Conservation (phyloP, 2,329 filamentous ascomycete genomes). For the Scedosporium minutisporum region DNA sequence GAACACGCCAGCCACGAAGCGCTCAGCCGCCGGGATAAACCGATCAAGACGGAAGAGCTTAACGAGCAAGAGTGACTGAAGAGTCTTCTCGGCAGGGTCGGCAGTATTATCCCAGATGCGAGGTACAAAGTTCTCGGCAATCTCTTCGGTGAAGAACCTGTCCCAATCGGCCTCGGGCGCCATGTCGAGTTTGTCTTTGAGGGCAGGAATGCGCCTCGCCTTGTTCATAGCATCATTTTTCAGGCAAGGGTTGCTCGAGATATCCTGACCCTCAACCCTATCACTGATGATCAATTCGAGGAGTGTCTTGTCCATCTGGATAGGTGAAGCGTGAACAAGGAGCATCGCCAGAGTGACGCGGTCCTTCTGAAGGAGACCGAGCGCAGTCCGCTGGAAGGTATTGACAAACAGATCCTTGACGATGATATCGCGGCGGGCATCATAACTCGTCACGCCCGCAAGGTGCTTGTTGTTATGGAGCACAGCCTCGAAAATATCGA, state of each 20-base stretch:
- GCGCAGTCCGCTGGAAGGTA: constrained; percentile 85
- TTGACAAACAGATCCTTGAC: constrained; percentile 85
- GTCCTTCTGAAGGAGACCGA: constrained; percentile 87
- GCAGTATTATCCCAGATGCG: constrained; percentile 57
- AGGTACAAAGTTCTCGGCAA: constrained; percentile 78
- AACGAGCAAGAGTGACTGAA: constrained; percentile 78
- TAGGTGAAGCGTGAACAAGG: constrained; percentile 89
- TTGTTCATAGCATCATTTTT: constrained; percentile 60
- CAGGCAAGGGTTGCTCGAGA: constrained; percentile 57
- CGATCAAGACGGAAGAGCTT: constrained; percentile 94
- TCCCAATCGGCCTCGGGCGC: constrained; percentile 62
- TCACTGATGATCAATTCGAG: constrained; percentile 82
- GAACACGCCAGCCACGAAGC: constrained; percentile 81
- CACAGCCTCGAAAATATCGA: constrained; percentile 93
- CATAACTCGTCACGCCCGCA: constrained; percentile 61
- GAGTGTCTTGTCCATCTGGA: constrained; percentile 83
- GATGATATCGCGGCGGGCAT: constrained; percentile 77
- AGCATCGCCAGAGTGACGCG: constrained; percentile 90
- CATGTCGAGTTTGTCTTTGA: constrained; percentile 63
- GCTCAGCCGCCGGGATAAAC: constrained; percentile 85
- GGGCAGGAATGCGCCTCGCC: constrained; percentile 57
- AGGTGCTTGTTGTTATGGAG: constrained; percentile 71
- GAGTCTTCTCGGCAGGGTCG: constrained; percentile 61
- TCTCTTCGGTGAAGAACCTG: constrained; percentile 72
- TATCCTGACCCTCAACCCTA: constrained; percentile 63